Evolutionary conservation across 768 basidiomycete species (phyloP), one percentile per base, ranked within the genome.

Genomic region (Boletus speciosus): DNA sequence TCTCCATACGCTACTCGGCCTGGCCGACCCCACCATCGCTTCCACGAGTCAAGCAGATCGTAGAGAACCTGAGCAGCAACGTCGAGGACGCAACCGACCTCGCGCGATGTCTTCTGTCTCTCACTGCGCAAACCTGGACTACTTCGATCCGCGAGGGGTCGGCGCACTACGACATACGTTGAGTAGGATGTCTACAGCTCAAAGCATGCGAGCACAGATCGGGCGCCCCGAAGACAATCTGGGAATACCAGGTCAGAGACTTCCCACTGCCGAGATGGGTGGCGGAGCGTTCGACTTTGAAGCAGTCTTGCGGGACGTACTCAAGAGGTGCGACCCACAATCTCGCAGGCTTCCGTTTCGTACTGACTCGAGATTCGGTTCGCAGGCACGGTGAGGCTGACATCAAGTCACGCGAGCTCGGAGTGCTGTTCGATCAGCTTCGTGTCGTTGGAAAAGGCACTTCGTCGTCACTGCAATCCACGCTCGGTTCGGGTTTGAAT

Each of bases 401-500:
- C n/a, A 78, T 83, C 56, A 75, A 76, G 57, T 52, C 69, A 1
- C 77, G 85, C 23, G 74, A 81, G 47, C 78, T 88, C 4, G 86
- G 86, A 0, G 83, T 88, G 11, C 57, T 76, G 40, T 88, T 88
- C 55, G 65, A 80, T 49, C 70, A 82, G 34, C 75, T 89, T 16
- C 73, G 72, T 0, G 87, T 88, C 7, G 74, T 80, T 23, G 87
- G 85, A 3, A 60, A 82, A 7, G 85, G 85, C 5, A 70, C 81
- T 1, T 70, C 80, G 0, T 81, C 81, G 0, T 78, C 77, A 8
- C 77, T 77, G 48, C 82, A 84, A 56, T 61, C 76, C 1, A 89
- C 85, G 0, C 65, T 93, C 5, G 82, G 81, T n/a, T 85, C 85
- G 25, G 63, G 78, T 3, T 72, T 89, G 43, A 81, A 88, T 65